These are phyloP conservation scores for Trichothecium roseum DNA, from an alignment of 2,329 filamentous ascomycete genomes.

Conservation along the genomic window DNA sequence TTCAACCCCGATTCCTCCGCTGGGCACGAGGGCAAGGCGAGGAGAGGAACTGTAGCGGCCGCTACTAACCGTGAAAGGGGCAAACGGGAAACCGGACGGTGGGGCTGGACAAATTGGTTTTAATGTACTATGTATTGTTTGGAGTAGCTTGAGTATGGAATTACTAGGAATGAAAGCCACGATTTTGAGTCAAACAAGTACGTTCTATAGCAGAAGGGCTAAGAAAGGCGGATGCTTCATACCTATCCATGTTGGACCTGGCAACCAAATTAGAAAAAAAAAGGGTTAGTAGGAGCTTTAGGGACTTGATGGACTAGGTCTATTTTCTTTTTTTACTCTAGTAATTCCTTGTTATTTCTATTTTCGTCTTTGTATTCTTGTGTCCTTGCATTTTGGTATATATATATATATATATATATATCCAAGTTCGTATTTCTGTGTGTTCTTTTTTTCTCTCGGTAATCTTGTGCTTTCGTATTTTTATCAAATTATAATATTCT, in stretches of 20 bases:
- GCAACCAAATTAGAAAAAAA: no score
- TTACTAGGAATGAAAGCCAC: no score
- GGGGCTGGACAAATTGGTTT: conserved; percentile 10
- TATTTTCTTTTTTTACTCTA: conserved; percentile 3
- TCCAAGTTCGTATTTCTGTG: no score
- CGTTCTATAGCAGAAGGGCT: no score
- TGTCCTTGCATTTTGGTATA: no score
- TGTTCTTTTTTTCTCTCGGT: conserved; percentile 8
- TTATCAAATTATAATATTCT: not conserved
- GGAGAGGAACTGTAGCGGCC: not conserved
- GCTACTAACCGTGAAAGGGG: not conserved
- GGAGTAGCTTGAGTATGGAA: no score
- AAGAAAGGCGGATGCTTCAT: no score
- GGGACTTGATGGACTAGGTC: not conserved
- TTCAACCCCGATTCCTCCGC: not conserved
- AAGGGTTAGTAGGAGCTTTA: not conserved
- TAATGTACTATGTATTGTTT: not conserved
- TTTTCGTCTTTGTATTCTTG: no score
- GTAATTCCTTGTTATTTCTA: no score
- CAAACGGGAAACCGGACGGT: conserved; percentile 6
- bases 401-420: no score
- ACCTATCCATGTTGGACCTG: no score
- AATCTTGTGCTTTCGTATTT: conserved; percentile 8
- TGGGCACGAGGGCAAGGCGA: not conserved
- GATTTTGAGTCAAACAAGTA: no score